Conservation (phyloP, 495 filamentous ascomycete genomes). For the Penicillium taxi region DNA sequence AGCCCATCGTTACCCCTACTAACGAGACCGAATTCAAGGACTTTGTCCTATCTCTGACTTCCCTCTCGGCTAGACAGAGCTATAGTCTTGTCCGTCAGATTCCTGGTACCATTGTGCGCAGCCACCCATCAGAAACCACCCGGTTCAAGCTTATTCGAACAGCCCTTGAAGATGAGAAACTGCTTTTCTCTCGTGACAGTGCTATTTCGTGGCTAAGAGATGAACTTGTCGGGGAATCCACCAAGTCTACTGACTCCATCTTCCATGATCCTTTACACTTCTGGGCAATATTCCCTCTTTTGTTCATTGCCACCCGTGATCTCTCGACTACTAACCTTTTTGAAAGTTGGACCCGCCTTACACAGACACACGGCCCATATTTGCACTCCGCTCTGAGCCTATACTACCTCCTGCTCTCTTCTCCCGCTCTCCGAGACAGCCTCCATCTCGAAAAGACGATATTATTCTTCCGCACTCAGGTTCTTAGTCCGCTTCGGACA, state of each 20-base stretch:
- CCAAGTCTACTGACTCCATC: constrained; percentile 16
- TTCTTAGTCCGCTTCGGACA: constrained; percentile 27
- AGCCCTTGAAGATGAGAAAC: constrained; percentile 63
- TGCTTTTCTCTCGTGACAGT: constrained; percentile 62
- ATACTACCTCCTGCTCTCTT: constrained; percentile 40
- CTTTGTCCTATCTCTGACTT: constrained; percentile 55
- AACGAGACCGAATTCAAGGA: constrained; percentile 28
- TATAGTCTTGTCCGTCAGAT: constrained; percentile 69
- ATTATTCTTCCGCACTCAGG: constrained; percentile 32
- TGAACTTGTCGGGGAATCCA: constrained; percentile 54
- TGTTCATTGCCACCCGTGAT: constrained; percentile 22
- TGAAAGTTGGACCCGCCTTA: constrained; percentile 30
- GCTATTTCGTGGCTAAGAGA: constrained; percentile 84
- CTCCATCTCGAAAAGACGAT: constrained; percentile 34
- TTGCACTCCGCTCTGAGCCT: constrained; percentile 40
- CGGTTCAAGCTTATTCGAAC: constrained; percentile 71
- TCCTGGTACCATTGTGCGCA: constrained; percentile 63
- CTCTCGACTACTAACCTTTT: constrained; percentile 25
- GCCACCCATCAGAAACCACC: constrained; percentile 60
- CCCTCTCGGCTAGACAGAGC: constrained; percentile 55
- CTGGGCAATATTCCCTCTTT: constrained; percentile 41
- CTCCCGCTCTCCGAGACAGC: constrained; percentile 23
- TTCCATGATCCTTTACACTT: constrained; percentile 39
- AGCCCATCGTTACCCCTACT: constrained; percentile 15
- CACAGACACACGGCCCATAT: constrained; percentile 29